Evolutionary conservation across 2,329 filamentous ascomycete species (phyloP).

Genomic region (Cordyceps cateniannulata): DNA sequence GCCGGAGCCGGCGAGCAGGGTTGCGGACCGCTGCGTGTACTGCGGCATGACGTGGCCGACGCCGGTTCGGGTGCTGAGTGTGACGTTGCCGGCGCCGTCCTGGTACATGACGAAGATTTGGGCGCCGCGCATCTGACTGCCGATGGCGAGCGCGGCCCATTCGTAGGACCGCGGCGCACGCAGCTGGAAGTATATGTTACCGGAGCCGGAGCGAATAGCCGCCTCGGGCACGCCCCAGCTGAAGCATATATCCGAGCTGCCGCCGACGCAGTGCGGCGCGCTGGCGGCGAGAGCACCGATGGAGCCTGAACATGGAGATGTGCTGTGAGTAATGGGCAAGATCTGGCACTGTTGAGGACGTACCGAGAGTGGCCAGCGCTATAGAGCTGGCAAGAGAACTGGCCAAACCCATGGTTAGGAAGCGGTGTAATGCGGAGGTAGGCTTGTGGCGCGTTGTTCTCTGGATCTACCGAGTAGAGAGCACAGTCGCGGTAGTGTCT

Average conservation of each 20-base stretch:
- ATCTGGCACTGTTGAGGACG: neutral
- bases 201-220: constrained; percentile 40
- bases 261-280: constrained; percentile 34
- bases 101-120: constrained; percentile 60
- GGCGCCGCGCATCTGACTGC: constrained; percentile 45
- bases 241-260: constrained; percentile 42
- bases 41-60: constrained; percentile 41
- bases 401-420: neutral
- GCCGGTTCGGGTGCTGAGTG: constrained; percentile 50
- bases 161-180: constrained; percentile 43
- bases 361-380: constrained; percentile 11
- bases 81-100: constrained; percentile 52
- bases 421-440: too few relatives aligned
- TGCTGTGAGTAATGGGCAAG: neutral
- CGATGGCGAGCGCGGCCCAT: constrained; percentile 56
- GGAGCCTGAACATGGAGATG: neutral
- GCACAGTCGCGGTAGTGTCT: neutral
- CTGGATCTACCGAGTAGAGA: neutral
- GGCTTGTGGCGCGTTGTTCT: neutral
- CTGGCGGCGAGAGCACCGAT: constrained; percentile 20
- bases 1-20: constrained; percentile 54
- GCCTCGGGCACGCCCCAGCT: constrained; percentile 47
- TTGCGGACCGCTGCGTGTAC: constrained; percentile 35
- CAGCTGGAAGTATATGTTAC: constrained; percentile 57
- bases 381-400: neutral